Evolutionary conservation across 768 basidiomycete genomes (phyloP), one percentile per base, ranked within the genome.

Genomic region (Brasilioporus rufonigricans): DNA sequence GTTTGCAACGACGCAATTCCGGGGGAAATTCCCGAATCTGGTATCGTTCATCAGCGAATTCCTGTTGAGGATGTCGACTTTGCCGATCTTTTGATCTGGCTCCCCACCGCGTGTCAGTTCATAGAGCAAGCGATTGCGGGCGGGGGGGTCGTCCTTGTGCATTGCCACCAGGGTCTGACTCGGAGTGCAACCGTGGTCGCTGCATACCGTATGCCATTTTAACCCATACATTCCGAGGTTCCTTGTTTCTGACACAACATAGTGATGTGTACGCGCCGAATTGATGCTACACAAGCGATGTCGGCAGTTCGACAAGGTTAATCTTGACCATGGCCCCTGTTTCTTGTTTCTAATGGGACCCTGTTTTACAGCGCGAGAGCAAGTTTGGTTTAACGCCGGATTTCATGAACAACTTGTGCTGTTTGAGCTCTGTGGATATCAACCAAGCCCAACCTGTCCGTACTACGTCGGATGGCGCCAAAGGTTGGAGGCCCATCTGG

Each of bases 341-440:
- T 19, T 16, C 39, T 21, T 19, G 35, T 35, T 32, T 52, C 53
- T 59, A 26, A 57, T 16, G 33, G 8, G 31, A 57, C 13, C 16
- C 35, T 27, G 16, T 23, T 48, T 33, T 14, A 38, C 61, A 89
- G 87, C 81, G 45, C 85, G 87, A 46, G 83, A 87, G 69, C 86
- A 89, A 63, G 86, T 89, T 49, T 89, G 87, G 87, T 80, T 83
- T 56, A 87, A 83, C 57, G 80, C 85, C n/a, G 88, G 87, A 41
- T 89, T 90, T 69, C 83, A 86, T 53, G 86, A 89, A 71, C 88
- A 91, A 61, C 79, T 91, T 26, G 83, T 88, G 32, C 73, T 91
- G 44, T 90, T 87, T 52, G 86, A 86, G 63, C 75, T 89, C 31
- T 90, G 88, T 67, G 76, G 78, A 67, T 90, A 89, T 56, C 75